Percentiles rank a stretch among this genome's conserved stretches.
These are phyloP conservation scores for Tetrahymena thermophila DNA, from an alignment of 73 alveolate species.

Conservation along the genomic window DNA sequence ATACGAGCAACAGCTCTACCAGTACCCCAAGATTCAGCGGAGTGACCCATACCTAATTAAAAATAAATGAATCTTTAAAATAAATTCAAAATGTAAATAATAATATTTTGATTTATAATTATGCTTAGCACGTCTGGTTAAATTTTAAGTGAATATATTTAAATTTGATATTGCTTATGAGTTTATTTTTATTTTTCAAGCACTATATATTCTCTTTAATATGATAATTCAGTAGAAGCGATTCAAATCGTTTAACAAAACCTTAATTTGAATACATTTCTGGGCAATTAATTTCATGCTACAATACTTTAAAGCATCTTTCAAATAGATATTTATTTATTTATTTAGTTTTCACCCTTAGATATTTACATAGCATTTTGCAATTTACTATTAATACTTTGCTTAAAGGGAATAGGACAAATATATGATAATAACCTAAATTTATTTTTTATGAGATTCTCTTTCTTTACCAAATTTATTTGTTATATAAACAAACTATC, in stretches of 20 bases:
- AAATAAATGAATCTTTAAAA: not conserved
- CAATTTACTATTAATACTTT: not conserved
- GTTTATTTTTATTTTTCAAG: not conserved
- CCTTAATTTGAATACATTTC: no score
- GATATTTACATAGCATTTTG: not conserved
- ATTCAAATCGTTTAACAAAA: no score
- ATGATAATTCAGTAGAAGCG: not conserved
- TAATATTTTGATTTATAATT: no score
- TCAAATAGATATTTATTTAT: no score
- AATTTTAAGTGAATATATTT: not conserved
- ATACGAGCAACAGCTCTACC: constrained; percentile 99
- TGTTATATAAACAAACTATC: not conserved
- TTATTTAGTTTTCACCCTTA: not conserved
- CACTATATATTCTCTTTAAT: not conserved
- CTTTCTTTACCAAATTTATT: not conserved
- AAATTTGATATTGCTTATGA: not conserved
- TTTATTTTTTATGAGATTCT: not conserved
- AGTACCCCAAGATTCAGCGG: constrained; percentile 99
- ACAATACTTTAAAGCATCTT: no score
- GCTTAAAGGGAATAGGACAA: not conserved
- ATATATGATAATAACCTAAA: not conserved
- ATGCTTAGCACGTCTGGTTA: not conserved
- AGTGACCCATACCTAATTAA: constrained; percentile 89
- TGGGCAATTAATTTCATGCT: not conserved
- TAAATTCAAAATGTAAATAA: not conserved